A percentile compares a stretch with the other conserved stretches of the same genome.
Conservation (phyloP, 176 grass and related monocot genomes). For the Oryza rufipogon region DNA sequence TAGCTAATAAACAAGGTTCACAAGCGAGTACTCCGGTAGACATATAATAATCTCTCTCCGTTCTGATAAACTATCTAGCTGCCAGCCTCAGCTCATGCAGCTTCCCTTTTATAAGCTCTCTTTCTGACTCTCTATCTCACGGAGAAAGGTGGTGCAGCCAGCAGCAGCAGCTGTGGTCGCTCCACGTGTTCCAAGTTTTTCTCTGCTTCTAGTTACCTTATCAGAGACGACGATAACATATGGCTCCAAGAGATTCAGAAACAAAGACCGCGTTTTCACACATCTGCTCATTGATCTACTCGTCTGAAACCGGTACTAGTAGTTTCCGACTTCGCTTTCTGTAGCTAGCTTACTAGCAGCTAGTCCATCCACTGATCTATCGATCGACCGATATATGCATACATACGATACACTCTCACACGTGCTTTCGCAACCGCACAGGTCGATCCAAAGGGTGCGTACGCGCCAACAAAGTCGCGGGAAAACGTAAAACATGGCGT, state of each 20-base stretch:
- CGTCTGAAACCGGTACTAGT: not conserved
- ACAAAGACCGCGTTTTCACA: not conserved
- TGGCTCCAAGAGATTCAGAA: not conserved
- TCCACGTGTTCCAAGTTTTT: not conserved
- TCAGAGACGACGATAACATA: not conserved
- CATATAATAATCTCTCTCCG: not conserved
- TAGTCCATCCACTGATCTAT: not conserved
- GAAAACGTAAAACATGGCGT: slow-evolving; percentile 6
- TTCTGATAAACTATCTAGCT: not conserved
- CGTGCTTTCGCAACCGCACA: not conserved
- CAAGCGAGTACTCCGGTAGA: too few relatives aligned
- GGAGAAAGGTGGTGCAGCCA: not conserved
- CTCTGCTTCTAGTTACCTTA: not conserved
- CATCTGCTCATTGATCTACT: not conserved
- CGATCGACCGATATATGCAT: not conserved
- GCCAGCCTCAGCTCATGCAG: not conserved
- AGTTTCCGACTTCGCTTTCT: not conserved
- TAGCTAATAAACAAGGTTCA: too few relatives aligned
- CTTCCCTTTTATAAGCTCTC: not conserved
- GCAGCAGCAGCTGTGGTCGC: not conserved
- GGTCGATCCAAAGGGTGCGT: not conserved
- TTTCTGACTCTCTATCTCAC: not conserved
- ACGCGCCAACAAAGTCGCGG: not conserved
- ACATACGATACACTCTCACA: not conserved
- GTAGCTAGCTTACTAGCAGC: not conserved